Evolutionary conservation across 148 eudicot species (phyloP).

Genomic region (Salicornia ramosissima): DNA sequence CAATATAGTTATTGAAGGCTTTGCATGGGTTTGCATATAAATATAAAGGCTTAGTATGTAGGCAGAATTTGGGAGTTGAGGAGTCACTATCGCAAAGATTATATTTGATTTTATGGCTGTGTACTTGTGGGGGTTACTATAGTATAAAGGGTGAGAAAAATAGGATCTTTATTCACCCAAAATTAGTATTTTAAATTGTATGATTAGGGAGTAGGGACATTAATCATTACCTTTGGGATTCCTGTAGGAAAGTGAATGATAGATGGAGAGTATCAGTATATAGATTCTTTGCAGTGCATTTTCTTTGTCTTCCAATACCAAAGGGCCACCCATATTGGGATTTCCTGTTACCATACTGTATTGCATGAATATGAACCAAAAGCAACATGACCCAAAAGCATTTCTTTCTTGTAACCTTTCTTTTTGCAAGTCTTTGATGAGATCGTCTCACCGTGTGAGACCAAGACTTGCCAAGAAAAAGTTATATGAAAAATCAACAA

Average conservation of each 20-base stretch:
- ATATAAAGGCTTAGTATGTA: neutral
- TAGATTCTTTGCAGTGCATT: constrained; percentile 8
- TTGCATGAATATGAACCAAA: constrained; percentile 13
- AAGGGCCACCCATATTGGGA: constrained; percentile 10
- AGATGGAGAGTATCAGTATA: constrained; percentile 7
- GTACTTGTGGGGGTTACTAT: neutral
- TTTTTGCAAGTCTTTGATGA: no score
- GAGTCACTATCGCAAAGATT: constrained; percentile 9
- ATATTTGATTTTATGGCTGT: constrained; percentile 1
- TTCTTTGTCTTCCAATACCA: constrained; percentile 2
- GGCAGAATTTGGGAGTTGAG: neutral
- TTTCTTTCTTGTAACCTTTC: neutral
- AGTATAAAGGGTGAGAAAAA: constrained; percentile 1
- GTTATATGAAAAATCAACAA: no score
- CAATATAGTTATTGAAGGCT: neutral
- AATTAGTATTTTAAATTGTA: neutral
- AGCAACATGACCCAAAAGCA: neutral
- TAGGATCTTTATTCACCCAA: constrained; percentile 1
- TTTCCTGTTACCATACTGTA: constrained; percentile 10
- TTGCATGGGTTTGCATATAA: neutral
- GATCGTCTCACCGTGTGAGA: no score
- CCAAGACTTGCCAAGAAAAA: no score
- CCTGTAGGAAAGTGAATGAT: neutral
- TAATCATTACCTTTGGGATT: constrained; percentile 11
- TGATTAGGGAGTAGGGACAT: constrained; percentile 15